Conservation (phyloP, 2,329 filamentous ascomycete species). For the Pseudocercospora pini-densiflorae region DNA sequence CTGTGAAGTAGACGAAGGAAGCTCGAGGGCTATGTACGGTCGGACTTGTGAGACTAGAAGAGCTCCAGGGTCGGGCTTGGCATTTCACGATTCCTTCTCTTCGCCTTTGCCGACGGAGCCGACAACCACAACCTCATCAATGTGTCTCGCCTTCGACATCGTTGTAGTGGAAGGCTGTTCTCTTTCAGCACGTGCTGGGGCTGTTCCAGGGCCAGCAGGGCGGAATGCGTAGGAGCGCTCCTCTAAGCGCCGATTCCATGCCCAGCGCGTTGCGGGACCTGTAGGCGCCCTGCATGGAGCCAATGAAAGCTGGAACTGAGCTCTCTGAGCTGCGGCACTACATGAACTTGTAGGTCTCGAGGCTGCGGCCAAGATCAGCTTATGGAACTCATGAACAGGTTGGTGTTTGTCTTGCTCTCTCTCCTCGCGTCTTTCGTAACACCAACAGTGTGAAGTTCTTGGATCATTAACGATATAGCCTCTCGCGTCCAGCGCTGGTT, state of each 20-base stretch:
- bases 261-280: slow-evolving; percentile 13
- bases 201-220: slow-evolving; percentile 1
- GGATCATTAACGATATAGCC: background rate
- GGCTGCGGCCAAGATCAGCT: slow-evolving; percentile 25
- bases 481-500: background rate
- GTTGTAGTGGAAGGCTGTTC: background rate
- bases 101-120: background rate
- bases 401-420: background rate
- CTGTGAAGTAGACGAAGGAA: too few relatives aligned
- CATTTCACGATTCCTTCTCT: background rate
- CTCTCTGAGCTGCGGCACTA: slow-evolving; percentile 18
- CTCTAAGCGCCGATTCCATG: slow-evolving; percentile 22
- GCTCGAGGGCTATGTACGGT: too few relatives aligned
- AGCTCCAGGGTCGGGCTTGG: background rate
- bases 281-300: slow-evolving; percentile 25
- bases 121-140: background rate
- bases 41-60: too few relatives aligned
- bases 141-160: background rate
- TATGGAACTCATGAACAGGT: slow-evolving; percentile 16
- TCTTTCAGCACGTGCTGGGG: background rate
- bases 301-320: slow-evolving; percentile 21
- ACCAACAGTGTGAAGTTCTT: background rate
- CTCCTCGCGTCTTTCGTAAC: background rate
- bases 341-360: slow-evolving; percentile 21
- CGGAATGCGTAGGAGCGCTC: slow-evolving; percentile 5